These are phyloP conservation scores for Penicillium sp. DNA, from an alignment of 2,329 filamentous ascomycete species.

Conservation along the genomic window DNA sequence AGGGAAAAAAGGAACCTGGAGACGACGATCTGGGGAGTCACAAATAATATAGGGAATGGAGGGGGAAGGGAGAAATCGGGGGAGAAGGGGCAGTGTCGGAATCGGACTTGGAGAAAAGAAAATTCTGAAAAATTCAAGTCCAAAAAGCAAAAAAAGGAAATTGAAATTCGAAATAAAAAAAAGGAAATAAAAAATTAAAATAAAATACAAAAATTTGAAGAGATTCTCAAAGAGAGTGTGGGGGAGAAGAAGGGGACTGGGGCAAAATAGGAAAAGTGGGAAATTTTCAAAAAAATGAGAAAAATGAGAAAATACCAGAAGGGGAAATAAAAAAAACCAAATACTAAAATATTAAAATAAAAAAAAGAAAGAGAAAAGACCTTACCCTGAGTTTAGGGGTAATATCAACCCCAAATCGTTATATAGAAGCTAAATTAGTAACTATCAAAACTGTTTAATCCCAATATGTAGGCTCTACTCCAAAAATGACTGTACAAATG, in stretches of 20 bases:
- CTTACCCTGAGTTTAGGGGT: background rate
- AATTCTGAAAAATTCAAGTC: slow-evolving; percentile 13
- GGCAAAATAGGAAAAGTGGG: slow-evolving; percentile 25
- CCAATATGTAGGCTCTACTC: background rate
- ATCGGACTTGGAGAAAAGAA: slow-evolving; percentile 20
- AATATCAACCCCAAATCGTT: background rate
- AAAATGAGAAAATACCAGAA: slow-evolving; percentile 12
- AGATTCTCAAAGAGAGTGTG: slow-evolving; percentile 17
- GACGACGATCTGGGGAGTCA: slow-evolving; percentile 29
- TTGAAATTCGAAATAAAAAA: slow-evolving; percentile 24
- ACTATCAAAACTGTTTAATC: too few species aligned
- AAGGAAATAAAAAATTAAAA: slow-evolving; percentile 23
- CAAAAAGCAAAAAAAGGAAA: slow-evolving; percentile 27
- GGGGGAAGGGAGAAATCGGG: slow-evolving; percentile 30
- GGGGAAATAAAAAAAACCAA: slow-evolving; percentile 16
- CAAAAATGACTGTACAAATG: too few species aligned
- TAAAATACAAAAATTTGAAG: slow-evolving; percentile 11
- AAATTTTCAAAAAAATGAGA: background rate
- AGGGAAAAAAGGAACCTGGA: slow-evolving; percentile 21
- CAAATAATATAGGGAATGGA: slow-evolving; percentile 29
- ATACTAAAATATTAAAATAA: slow-evolving; percentile 6
- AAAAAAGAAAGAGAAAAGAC: slow-evolving; percentile 8
- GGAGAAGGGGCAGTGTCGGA: slow-evolving; percentile 23
- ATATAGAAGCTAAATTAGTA: background rate
- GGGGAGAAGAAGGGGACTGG: slow-evolving; percentile 33